phyloP scores from a whole-genome alignment of 140 eudicot species.

The Stevia rebaudiana region DNA sequence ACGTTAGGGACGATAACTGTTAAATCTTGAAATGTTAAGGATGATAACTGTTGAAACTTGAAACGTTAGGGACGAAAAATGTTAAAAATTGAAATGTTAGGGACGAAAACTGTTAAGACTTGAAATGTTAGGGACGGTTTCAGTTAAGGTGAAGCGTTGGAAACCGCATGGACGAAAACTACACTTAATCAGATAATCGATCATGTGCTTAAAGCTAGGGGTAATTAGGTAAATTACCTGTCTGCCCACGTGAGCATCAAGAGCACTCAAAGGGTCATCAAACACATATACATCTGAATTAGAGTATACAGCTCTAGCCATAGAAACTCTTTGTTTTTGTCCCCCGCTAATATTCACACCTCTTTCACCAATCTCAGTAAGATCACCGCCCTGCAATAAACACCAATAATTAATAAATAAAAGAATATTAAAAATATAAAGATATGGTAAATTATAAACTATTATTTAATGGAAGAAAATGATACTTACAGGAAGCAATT shows the following conservation, averaged over 20 bases:
- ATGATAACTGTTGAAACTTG: too few relatives aligned
- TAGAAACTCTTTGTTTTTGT: slow-evolving; percentile 93
- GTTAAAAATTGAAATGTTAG: too few relatives aligned
- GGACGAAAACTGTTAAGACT: too few relatives aligned
- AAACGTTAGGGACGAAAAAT: too few relatives aligned
- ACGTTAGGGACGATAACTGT: too few relatives aligned
- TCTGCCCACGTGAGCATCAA: slow-evolving; percentile 90
- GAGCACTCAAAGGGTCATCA: slow-evolving; percentile 98
- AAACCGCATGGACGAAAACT: too few relatives aligned
- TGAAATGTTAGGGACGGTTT: too few relatives aligned
- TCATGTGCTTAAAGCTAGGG: slow-evolving; percentile 1
- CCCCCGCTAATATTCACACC: slow-evolving; percentile 98
- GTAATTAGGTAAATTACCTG: slow-evolving; percentile 43
- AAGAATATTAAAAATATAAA: not conserved
- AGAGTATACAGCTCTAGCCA: slow-evolving; percentile 97
- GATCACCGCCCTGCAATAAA: slow-evolving; percentile 76
- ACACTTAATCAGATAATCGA: not conserved
- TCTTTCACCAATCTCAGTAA: slow-evolving; percentile 98
- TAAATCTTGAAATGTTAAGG: too few relatives aligned
- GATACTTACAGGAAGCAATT: slow-evolving; percentile 63
- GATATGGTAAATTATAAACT: not conserved
- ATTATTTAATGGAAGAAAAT: not conserved
- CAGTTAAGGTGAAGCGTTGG: too few relatives aligned
- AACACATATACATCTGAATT: slow-evolving; percentile 79
- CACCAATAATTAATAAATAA: slow-evolving; percentile 1